Evolutionary conservation across 208 protist species (phyloP), one percentile per base, ranked within the genome.

Genomic region (Acanthamoeba royreba): DNA sequence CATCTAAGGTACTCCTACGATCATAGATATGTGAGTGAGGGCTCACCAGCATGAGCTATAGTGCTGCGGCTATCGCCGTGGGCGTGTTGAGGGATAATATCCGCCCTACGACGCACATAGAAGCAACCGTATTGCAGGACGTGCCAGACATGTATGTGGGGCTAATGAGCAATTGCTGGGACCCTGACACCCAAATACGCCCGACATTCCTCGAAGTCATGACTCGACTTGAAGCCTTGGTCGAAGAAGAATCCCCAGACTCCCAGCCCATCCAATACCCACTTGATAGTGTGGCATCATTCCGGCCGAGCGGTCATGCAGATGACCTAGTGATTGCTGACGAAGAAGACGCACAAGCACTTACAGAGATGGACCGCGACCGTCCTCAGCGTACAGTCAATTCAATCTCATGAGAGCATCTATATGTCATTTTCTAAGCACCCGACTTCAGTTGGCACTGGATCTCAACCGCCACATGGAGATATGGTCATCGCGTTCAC

Each of bases 41-140:
- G 33, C 8, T 28, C 0, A 28, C 49, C 8, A 5, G 28, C 9
- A 7, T 35, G 33, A 3, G 31, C 19, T 15, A 38, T 38, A 90
- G 85, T 2, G 40, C 85, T 28, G 55, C 85, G 11, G 49, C 85
- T 3, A 72, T 92, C 5, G 85, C 85, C 3, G 85, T 92, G 47
- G 85, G 85, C 19, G 85, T 92, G 25, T 35, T 92, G 58, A 11
- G 85, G n/a, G 85, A 92, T n/a, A 40, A 92, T 35, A 53, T 92
- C 31, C 47, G 85, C 22, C 85, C 85, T 7, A 49, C 33, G 22
- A 92, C 43, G n/a, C 85, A 92, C 19, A 28, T 31, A 7, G 85
- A 92, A 13, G 43, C 35, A 69, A 42, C 45, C 33, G 15, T 33
- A 45, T 33, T 87, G 45, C 28, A 25, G n/a, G 46, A 87, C 7